A percentile compares a stretch with the other conserved stretches of the same genome.
Conservation (phyloP, 305 asterid genomes). For the Stenogyne calaminthoides region DNA sequence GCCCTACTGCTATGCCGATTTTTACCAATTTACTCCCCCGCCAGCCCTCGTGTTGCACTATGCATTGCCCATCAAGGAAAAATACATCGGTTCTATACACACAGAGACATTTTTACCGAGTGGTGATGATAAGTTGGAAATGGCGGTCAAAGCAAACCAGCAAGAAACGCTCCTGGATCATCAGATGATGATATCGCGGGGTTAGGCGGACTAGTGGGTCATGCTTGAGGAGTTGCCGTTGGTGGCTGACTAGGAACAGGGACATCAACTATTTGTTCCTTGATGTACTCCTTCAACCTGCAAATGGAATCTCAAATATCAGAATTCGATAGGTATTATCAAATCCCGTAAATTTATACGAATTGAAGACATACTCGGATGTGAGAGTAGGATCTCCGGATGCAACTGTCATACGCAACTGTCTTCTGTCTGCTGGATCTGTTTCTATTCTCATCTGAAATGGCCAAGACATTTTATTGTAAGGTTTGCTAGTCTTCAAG, state of each 20-base stretch:
- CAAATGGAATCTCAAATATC: conserved; percentile 2
- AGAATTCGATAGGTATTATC: neutral
- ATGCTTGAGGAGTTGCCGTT: conserved; percentile 41
- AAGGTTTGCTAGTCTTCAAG: neutral
- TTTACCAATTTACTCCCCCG: conserved; percentile 37
- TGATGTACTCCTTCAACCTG: conserved; percentile 93
- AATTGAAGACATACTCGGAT: conserved; percentile 66
- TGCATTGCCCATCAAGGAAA: conserved; percentile 33
- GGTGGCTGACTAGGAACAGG: conserved; percentile 61
- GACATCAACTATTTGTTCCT: conserved; percentile 75
- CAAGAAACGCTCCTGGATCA: no score
- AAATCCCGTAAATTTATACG: conserved; percentile 1
- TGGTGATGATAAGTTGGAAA: conserved; percentile 19
- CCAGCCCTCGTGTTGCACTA: conserved; percentile 49
- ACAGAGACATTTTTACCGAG: conserved; percentile 44
- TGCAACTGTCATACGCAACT: conserved; percentile 90
- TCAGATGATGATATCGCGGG: no score
- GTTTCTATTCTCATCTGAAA: conserved; percentile 92
- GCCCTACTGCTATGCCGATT: conserved; percentile 39
- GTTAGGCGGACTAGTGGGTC: no score
- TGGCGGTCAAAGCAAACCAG: conserved; percentile 75
- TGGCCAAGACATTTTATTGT: neutral
- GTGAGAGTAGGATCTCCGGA: conserved; percentile 94
- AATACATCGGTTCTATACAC: conserved; percentile 29
- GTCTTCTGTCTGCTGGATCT: conserved; percentile 98